phyloP scores from a whole-genome alignment of 2,329 filamentous ascomycete species.

The Hyphodiscus sp. region DNA sequence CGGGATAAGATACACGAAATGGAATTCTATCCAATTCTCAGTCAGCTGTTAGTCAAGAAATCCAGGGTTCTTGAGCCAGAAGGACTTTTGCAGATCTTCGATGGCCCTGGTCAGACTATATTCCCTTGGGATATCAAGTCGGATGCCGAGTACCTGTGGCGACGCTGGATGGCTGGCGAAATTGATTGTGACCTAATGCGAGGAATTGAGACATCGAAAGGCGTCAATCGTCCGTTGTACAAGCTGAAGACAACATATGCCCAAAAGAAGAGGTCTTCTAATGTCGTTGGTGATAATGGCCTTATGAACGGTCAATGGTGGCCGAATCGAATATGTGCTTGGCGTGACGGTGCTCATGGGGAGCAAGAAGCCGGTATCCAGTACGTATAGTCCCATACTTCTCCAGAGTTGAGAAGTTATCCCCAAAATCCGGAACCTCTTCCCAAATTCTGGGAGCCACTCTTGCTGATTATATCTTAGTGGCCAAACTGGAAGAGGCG shows the following conservation, averaged over 20 bases:
- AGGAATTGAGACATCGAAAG: conserved; percentile 19
- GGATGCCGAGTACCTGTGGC: conserved; percentile 40
- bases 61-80: conserved; percentile 25
- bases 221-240: conserved; percentile 8
- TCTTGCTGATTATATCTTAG: too few species aligned
- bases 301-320: conserved; percentile 41
- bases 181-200: conserved; percentile 40
- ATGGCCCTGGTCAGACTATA: conserved; percentile 12
- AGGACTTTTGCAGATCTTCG: conserved; percentile 38
- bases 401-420: too few species aligned
- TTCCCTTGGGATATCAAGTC: conserved; percentile 41
- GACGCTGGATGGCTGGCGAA: conserved; percentile 36
- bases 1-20: conserved; percentile 25
- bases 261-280: conserved; percentile 7
- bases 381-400: too few species aligned
- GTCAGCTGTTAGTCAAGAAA: conserved; percentile 18
- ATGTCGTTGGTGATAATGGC: conserved; percentile 27
- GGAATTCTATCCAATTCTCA: conserved; percentile 23
- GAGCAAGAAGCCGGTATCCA: conserved; percentile 42
- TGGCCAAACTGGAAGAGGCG: conserved; percentile 39
- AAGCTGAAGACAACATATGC: conserved; percentile 8
- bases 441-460: too few species aligned
- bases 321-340: conserved; percentile 41
- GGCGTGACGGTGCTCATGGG: conserved; percentile 48
- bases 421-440: too few species aligned